Evolutionary conservation across 2,329 filamentous ascomycete genomes (phyloP).

Genomic region (Trichophyton schoenleinii): DNA sequence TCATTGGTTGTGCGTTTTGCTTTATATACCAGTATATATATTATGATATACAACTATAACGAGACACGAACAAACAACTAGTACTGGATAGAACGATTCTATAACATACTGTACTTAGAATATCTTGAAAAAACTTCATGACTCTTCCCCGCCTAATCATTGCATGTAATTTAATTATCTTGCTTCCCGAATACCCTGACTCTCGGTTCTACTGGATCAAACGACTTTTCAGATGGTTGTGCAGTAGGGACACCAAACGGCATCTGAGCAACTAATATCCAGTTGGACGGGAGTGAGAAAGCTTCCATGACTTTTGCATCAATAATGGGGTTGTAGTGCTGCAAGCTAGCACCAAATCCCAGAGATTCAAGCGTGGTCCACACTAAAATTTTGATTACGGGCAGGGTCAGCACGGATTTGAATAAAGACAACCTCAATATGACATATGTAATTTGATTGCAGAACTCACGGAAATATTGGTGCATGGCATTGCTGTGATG

Average conservation of each 20-base stretch:
- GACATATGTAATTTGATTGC: neutral
- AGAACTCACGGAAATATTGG: slow-evolving; percentile 48
- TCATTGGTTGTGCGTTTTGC: neutral
- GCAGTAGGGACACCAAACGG: slow-evolving; percentile 56
- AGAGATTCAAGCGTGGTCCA: slow-evolving; percentile 77
- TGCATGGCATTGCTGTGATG: slow-evolving; percentile 69
- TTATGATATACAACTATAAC: neutral
- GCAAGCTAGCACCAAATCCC: slow-evolving; percentile 75
- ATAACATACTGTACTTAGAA: too few relatives aligned
- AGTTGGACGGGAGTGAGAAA: slow-evolving; percentile 59
- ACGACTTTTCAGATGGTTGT: slow-evolving; percentile 50
- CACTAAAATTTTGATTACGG: slow-evolving; percentile 25
- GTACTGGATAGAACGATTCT: neutral
- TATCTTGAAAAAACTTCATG: too few relatives aligned
- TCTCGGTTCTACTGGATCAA: slow-evolving; percentile 52
- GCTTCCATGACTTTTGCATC: slow-evolving; percentile 56
- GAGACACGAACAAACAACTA: neutral
- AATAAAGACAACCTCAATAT: neutral
- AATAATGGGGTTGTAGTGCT: slow-evolving; percentile 86
- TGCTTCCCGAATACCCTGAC: slow-evolving; percentile 47
- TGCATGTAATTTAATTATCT: neutral
- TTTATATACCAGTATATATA: neutral
- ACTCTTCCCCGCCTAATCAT: too few relatives aligned
- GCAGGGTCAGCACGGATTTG: neutral
- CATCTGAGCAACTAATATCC: slow-evolving; percentile 70